These are phyloP conservation scores for Globisporangium camurandrum DNA, from an alignment of 352 stramenopile genomes.

Conservation along the genomic window DNA sequence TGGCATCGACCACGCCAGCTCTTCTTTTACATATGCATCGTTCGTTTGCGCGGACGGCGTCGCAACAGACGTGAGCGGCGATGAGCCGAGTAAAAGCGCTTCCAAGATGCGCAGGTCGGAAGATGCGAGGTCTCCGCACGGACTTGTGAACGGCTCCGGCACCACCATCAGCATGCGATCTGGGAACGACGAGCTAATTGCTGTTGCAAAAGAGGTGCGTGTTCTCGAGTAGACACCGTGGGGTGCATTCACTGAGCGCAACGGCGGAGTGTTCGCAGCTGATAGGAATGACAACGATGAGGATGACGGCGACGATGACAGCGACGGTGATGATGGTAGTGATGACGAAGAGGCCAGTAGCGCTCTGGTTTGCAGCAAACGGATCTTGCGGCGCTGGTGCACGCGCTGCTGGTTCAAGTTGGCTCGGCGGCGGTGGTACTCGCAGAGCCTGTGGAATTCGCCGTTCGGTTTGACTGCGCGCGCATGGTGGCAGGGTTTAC, in stretches of 20 bases:
- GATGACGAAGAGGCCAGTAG: neutral
- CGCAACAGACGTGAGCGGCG: neutral
- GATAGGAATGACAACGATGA: neutral
- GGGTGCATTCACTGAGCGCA: neutral
- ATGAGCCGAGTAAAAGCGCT: constrained; percentile 2
- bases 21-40: neutral
- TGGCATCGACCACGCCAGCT: neutral
- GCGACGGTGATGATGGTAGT: neutral
- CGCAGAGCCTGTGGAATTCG: constrained; percentile 23
- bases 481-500: constrained; percentile 21
- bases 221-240: neutral
- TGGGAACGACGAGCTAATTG: neutral
- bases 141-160: constrained; percentile 6
- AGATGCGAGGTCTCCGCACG: constrained; percentile 4
- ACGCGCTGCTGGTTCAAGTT: constrained; percentile 29
- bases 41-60: neutral
- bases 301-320: neutral
- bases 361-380: neutral
- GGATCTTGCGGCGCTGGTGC: constrained; percentile 15
- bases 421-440: constrained; percentile 24
- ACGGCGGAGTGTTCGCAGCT: neutral
- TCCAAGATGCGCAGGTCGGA: constrained; percentile 7
- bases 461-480: constrained; percentile 29
- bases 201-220: neutral
- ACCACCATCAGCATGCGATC: neutral